Evolutionary conservation across 176 grass and related monocot species (phyloP).

Genomic region (Avena atlantica): DNA sequence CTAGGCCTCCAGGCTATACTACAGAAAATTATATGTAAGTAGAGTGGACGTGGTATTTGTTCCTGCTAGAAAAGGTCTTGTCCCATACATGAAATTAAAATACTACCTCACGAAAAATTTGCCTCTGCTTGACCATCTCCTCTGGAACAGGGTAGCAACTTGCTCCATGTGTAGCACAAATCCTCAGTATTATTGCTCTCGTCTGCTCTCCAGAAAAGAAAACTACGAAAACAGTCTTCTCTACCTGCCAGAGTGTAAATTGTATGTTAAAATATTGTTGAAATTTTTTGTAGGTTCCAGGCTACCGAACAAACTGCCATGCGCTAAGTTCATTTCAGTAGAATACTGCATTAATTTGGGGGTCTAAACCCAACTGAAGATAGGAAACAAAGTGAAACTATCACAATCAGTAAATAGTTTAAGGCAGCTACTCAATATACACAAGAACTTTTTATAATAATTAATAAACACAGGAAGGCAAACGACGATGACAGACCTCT

Average conservation of each 20-base stretch:
- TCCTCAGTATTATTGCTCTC: conserved; percentile 85
- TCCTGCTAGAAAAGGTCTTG: not conserved
- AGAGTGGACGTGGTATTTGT: conserved; percentile 9
- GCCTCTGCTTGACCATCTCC: conserved; percentile 86
- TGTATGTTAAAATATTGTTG: conserved; percentile 32
- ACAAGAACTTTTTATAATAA: conserved; percentile 17
- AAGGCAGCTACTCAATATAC: conserved; percentile 13
- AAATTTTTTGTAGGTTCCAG: conserved; percentile 19
- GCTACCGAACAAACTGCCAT: not conserved
- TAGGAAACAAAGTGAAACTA: conserved; percentile 37
- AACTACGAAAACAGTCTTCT: conserved; percentile 96
- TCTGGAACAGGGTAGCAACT: conserved; percentile 99
- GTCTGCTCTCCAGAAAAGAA: conserved; percentile 99
- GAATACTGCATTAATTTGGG: not conserved
- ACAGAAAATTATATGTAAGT: not conserved
- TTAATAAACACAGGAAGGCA: conserved; percentile 31
- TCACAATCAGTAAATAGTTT: conserved; percentile 27
- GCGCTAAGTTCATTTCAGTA: conserved; percentile 22
- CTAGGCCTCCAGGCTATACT: conserved; percentile 13
- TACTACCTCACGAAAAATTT: conserved; percentile 96
- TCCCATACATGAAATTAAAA: conserved; percentile 34
- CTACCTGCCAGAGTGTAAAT: conserved; percentile 64
- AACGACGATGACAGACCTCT: conserved; percentile 70
- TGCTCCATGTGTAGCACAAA: conserved; percentile 92
- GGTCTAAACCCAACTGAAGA: not conserved